These are phyloP conservation scores for Strobilomyces confusus DNA, from an alignment of 768 basidiomycete species.

Conservation along the genomic window DNA sequence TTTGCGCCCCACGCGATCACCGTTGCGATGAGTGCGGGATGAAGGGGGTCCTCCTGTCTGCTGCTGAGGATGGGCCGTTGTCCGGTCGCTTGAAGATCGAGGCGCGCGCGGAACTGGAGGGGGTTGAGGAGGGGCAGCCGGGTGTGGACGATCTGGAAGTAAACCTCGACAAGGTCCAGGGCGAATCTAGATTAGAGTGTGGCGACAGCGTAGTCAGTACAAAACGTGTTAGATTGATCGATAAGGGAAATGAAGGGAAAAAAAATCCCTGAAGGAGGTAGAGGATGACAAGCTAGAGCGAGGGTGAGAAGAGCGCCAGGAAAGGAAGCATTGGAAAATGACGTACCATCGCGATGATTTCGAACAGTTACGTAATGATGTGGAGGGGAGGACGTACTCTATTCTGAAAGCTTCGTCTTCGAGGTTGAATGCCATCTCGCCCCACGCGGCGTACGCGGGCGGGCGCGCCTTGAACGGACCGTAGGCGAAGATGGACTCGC, in stretches of 20 bases:
- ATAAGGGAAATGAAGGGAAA: slow-evolving; percentile 28
- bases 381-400: slow-evolving; percentile 63
- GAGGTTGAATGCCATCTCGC: slow-evolving; percentile 67
- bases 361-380: slow-evolving; percentile 29
- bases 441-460: slow-evolving; percentile 67
- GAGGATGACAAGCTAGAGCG: slow-evolving; percentile 13
- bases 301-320: slow-evolving; percentile 20
- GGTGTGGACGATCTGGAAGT: slow-evolving; percentile 89
- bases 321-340: slow-evolving; percentile 15
- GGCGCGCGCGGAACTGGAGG: slow-evolving; percentile 68
- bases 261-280: slow-evolving; percentile 18
- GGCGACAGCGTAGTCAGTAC: slow-evolving; percentile 7
- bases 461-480: slow-evolving; percentile 32
- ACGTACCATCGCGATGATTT: slow-evolving; percentile 22
- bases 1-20: slow-evolving; percentile 91
- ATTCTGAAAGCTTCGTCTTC: slow-evolving; percentile 69
- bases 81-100: slow-evolving; percentile 40
- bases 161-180: slow-evolving; percentile 90
- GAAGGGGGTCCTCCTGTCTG: slow-evolving; percentile 44
- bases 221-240: slow-evolving; percentile 11
- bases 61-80: slow-evolving; percentile 20
- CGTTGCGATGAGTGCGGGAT: slow-evolving; percentile 77
- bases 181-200: slow-evolving; percentile 60
- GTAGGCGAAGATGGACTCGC: slow-evolving; percentile 36
- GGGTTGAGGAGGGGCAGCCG: slow-evolving; percentile 87